Evolutionary conservation across 305 asterid genomes (phyloP), one percentile per base, ranked within the genome.

Genomic region (Withania somnifera): DNA sequence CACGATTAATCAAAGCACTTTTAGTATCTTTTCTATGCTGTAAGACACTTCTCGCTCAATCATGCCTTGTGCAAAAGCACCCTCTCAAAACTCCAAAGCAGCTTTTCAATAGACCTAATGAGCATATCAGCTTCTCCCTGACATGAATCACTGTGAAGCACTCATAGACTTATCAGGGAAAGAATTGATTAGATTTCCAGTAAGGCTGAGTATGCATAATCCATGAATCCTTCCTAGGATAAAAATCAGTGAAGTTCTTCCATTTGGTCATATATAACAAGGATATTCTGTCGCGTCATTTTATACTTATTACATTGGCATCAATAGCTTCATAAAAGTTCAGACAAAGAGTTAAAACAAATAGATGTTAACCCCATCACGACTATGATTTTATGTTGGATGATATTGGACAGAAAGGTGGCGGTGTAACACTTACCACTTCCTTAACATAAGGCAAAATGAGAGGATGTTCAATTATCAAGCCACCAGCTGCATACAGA

Each of bases 401-500:
- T 47, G 42, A 75, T 5, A 28, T 15, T 28, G 17, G 47, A 50
- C 45, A n/a, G 47, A 17, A 26, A 71, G 36, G 79, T 15, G n/a
- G 42, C 8, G 0, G 26, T 17, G 80, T 71, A 82, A 86, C 42
- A 73, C 94, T 28, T 30, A 63, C 71, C 22, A 63, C 97, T 85
- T 93, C 88, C 85, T 93, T 94, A 7, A 96, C 91, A 51, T 86
- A 91, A 13, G 99, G 97, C 77, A 91, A 83, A 82, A 94, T 84
- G 77, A 93, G 88, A 82, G 98, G 97, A 87, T 96, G 97, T 85
- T 96, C 99, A 14, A 96, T 92, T 63, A 96, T 94, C 60, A 96
- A 88, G 53, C 93, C 99, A 80, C 99, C 99, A 34, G 98, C 99
- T 47, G 95, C 99, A 85, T 93, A 84, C 50, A 94, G 92, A 86